These are phyloP conservation scores for Aquanectria penicillioides DNA, from an alignment of 2,329 filamentous ascomycete genomes.

Conservation along the genomic window DNA sequence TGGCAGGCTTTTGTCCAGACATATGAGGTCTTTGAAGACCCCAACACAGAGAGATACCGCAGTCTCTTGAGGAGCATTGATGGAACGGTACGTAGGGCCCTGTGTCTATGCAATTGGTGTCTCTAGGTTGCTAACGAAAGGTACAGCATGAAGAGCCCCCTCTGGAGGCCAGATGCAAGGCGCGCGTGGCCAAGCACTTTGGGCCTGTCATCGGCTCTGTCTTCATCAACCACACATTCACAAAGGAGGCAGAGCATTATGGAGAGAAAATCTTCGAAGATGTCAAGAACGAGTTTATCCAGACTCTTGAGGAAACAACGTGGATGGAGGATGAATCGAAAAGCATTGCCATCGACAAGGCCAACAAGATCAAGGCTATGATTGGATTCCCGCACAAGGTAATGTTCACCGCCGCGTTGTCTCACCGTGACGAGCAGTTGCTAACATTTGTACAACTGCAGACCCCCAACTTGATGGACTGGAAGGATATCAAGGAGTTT, in stretches of 20 bases:
- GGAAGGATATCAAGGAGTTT: constrained; percentile 4
- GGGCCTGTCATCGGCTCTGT: constrained; percentile 13
- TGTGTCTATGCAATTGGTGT: too few relatives aligned
- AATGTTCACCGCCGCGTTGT: neutral
- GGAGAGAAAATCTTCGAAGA: neutral
- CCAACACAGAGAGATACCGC: neutral
- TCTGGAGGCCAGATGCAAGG: constrained; percentile 3
- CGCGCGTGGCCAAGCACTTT: constrained; percentile 16
- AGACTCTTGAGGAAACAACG: constrained; percentile 5
- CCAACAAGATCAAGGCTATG: neutral
- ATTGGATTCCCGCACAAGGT: constrained; percentile 14
- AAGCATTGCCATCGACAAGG: constrained; percentile 9
- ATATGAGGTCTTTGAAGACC: constrained; percentile 10
- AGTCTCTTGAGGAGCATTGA: neutral
- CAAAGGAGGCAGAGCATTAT: neutral
- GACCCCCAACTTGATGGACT: constrained; percentile 5
- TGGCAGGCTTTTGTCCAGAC: constrained; percentile 33
- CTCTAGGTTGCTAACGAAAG: neutral
- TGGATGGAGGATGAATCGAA: constrained; percentile 18
- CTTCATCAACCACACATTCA: constrained; percentile 8
- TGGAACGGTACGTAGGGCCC: constrained; percentile 21
- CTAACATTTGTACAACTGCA: neutral
- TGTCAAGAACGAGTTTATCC: constrained; percentile 10
- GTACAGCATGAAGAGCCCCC: neutral
- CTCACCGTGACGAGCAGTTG: neutral